Evolutionary conservation across 257 asterid species (phyloP), one percentile per base, ranked within the genome.

Genomic region (Anisodus acutangulus): DNA sequence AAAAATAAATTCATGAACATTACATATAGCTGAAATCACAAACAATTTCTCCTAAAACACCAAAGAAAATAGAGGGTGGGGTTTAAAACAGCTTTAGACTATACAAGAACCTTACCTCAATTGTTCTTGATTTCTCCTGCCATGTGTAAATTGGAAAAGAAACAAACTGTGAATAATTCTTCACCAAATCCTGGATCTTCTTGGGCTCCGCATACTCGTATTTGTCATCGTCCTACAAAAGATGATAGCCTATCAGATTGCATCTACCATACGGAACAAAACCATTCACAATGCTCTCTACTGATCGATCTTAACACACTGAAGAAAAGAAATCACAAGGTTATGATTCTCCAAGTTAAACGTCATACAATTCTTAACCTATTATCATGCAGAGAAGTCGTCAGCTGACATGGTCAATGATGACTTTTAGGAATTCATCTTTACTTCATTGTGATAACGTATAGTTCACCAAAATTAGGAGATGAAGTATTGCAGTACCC

Each of bases 131-230:
- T 86, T 96, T 93, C 86, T 96, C 99, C 87, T 92, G 97, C 99
- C 99, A 96, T 15, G 93, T 92, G 64, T 92, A 94, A 86, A 96
- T 96, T 51, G 99, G 99, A 84, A 96, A 96, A 8, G 98, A 92
- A 78, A 96, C 97, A 81, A 96, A 96, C 84, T 96, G 99, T 22
- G 99, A 96, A 85, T 96, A 96, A 86, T 93, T 96, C 90, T 94
- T 96, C 91, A 96, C 99, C 93, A 96, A 93, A 87, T 82, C 90
- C 92, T 91, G 98, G 87, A 96, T 92, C 90, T 89, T 95, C 51
- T 89, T 67, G 62, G 98, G 95, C 90, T 96, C 99, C 0, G 98
- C 87, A 83, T 90, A 96, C 86, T 96, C 99, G 59, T 94, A 96
- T 88, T 96, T 96, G 78, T 96, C 98, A 55, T 96, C 99, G 8